Evolutionary conservation across 148 eudicot genomes (phyloP).

Genomic region (Rhododendron henanense): DNA sequence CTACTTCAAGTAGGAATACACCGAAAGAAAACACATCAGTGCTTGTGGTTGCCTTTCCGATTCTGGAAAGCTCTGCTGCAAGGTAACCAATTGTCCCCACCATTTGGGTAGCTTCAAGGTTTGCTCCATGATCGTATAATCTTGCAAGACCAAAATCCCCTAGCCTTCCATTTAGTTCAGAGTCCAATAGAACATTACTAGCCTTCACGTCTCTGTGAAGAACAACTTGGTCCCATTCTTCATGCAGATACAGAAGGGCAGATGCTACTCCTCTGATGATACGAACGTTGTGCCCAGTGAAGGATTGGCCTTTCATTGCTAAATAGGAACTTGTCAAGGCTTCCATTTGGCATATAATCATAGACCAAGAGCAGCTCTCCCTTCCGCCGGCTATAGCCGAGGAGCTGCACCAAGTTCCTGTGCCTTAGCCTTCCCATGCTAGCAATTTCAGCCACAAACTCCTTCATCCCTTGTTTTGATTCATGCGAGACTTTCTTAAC

Average conservation of each 20-base stretch:
- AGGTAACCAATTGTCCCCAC: slow-evolving; percentile 45
- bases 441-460: slow-evolving; percentile 33
- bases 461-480: slow-evolving; percentile 37
- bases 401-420: slow-evolving; percentile 40
- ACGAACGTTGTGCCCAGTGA: slow-evolving; percentile 25
- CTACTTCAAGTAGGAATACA: slow-evolving; percentile 32
- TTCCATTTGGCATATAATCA: slow-evolving; percentile 36
- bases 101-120: slow-evolving; percentile 36
- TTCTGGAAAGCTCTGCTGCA: slow-evolving; percentile 37
- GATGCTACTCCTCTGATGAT: slow-evolving; percentile 44
- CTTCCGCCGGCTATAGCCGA: slow-evolving; percentile 30
- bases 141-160: slow-evolving; percentile 45
- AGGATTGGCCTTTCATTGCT: background rate
- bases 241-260: slow-evolving; percentile 39
- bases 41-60: slow-evolving; percentile 32
- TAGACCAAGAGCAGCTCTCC: background rate
- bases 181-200: slow-evolving; percentile 38
- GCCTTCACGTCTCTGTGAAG: slow-evolving; percentile 46
- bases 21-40: slow-evolving; percentile 40
- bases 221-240: slow-evolving; percentile 49
- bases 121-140: slow-evolving; percentile 38
- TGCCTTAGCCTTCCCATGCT: slow-evolving; percentile 44
- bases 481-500: slow-evolving; percentile 37
- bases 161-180: slow-evolving; percentile 35
- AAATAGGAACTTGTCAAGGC: slow-evolving; percentile 40